These are phyloP conservation scores for Mrakia frigida DNA, from an alignment of 768 basidiomycete genomes.

Conservation along the genomic window DNA sequence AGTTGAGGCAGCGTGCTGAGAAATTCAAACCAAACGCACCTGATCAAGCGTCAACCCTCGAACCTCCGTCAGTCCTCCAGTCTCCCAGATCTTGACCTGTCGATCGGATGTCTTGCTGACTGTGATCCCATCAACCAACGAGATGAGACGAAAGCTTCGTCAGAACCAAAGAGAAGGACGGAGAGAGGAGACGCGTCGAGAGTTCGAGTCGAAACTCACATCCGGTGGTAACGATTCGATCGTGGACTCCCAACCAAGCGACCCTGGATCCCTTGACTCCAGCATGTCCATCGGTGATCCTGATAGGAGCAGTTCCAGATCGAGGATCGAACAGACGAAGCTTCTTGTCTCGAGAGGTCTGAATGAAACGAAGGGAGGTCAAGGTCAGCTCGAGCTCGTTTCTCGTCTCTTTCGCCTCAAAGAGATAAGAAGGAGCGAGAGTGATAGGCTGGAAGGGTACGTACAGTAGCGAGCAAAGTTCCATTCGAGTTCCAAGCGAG, in stretches of 20 bases:
- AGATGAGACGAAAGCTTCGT: neutral
- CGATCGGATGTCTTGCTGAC: slow-evolving; percentile 93
- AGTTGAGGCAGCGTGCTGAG: too few relatives aligned
- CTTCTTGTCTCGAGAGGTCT: slow-evolving; percentile 86
- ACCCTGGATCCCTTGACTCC: slow-evolving; percentile 90
- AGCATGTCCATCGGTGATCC: slow-evolving; percentile 75
- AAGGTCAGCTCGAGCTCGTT: neutral
- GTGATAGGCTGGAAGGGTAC: slow-evolving; percentile 15
- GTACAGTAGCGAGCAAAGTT: slow-evolving; percentile 64
- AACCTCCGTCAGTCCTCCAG: slow-evolving; percentile 63
- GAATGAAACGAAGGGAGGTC: neutral
- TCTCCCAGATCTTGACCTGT: slow-evolving; percentile 86
- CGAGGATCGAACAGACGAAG: slow-evolving; percentile 88
- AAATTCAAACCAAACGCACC: slow-evolving; percentile 37
- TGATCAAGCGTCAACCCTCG: slow-evolving; percentile 81
- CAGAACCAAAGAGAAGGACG: neutral
- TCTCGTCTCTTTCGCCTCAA: neutral
- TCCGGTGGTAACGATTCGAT: slow-evolving; percentile 87
- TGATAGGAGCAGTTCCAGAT: slow-evolving; percentile 70
- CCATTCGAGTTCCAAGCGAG: slow-evolving; percentile 77
- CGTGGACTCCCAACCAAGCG: slow-evolving; percentile 82
- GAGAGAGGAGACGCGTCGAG: neutral
- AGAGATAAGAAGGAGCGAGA: too few relatives aligned
- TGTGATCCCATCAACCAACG: slow-evolving; percentile 23
- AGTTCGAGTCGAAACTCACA: neutral